phyloP scores from a whole-genome alignment of 306 rosid genomes.

The Geum urbanum region DNA sequence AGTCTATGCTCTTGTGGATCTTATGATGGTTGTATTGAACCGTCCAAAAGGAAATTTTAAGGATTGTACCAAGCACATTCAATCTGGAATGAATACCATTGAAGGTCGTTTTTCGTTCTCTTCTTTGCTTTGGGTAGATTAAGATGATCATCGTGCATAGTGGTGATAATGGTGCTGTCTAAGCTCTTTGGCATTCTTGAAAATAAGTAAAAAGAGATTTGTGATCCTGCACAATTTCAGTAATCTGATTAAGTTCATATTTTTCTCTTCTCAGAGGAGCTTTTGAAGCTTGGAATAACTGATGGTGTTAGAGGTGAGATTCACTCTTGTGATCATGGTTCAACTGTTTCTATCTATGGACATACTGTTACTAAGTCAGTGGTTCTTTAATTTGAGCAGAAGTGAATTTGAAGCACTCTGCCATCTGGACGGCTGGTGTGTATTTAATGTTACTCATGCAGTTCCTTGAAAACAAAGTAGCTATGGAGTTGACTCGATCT shows the following conservation, averaged over 20 bases:
- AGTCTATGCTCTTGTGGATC: constrained; percentile 83
- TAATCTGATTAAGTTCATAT: not conserved
- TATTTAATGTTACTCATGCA: constrained; percentile 90
- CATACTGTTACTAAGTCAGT: constrained; percentile 22
- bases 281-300: constrained; percentile 84
- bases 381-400: constrained; percentile 50
- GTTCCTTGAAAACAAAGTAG: constrained; percentile 96
- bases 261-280: constrained; percentile 62
- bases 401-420: constrained; percentile 88
- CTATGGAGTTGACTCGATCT: constrained; percentile 83
- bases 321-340: constrained; percentile 22
- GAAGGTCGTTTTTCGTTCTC: constrained; percentile 46
- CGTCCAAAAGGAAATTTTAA: constrained; percentile 95
- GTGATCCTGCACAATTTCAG: constrained; percentile 7
- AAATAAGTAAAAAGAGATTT: not conserved
- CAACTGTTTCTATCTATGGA: constrained; percentile 17
- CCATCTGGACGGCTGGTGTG: constrained; percentile 98
- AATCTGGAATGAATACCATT: constrained; percentile 71
- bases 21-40: constrained; percentile 69
- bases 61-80: constrained; percentile 86
- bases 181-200: not conserved
- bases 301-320: constrained; percentile 82
- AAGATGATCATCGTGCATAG: not conserved
- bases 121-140: constrained; percentile 8
- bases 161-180: constrained; percentile 18